Evolutionary conservation across 768 basidiomycete species (phyloP).

Genomic region (Artomyces pyxidatus): DNA sequence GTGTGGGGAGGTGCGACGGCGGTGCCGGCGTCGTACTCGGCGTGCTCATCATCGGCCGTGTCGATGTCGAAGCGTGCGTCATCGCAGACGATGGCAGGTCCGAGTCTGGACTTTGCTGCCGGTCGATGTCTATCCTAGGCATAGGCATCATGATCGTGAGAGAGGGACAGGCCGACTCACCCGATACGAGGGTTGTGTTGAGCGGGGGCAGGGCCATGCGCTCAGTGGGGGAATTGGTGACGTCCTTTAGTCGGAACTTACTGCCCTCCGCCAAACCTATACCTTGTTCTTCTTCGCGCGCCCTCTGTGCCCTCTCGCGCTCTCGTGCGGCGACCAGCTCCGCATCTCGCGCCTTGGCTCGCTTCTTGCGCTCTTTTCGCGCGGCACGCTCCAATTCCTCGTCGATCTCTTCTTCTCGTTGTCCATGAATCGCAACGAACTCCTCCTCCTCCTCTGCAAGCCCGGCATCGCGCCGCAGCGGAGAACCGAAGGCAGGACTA

Average conservation of each 20-base stretch:
- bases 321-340: slow-evolving; percentile 21
- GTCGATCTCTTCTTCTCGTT: slow-evolving; percentile 30
- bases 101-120: slow-evolving; percentile 8
- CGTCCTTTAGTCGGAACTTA: slow-evolving; percentile 52
- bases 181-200: slow-evolving; percentile 28
- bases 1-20: slow-evolving; percentile 36
- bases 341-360: slow-evolving; percentile 31
- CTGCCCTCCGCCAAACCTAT: slow-evolving; percentile 28
- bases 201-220: slow-evolving; percentile 28
- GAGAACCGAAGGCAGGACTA: slow-evolving; percentile 65
- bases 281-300: slow-evolving; percentile 27
- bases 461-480: slow-evolving; percentile 44
- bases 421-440: slow-evolving; percentile 24
- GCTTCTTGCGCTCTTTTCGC: slow-evolving; percentile 45
- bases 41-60: slow-evolving; percentile 34
- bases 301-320: slow-evolving; percentile 34
- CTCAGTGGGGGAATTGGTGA: slow-evolving; percentile 48
- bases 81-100: slow-evolving; percentile 19
- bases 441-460: slow-evolving; percentile 53
- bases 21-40: slow-evolving; percentile 35
- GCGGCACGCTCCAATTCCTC: slow-evolving; percentile 27
- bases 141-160: background rate
- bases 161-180: slow-evolving; percentile 21
- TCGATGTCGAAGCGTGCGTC: slow-evolving; percentile 25
- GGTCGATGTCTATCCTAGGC: slow-evolving; percentile 5